phyloP scores from a whole-genome alignment of 176 grass and related monocot species.

The Carex scoparia region DNA sequence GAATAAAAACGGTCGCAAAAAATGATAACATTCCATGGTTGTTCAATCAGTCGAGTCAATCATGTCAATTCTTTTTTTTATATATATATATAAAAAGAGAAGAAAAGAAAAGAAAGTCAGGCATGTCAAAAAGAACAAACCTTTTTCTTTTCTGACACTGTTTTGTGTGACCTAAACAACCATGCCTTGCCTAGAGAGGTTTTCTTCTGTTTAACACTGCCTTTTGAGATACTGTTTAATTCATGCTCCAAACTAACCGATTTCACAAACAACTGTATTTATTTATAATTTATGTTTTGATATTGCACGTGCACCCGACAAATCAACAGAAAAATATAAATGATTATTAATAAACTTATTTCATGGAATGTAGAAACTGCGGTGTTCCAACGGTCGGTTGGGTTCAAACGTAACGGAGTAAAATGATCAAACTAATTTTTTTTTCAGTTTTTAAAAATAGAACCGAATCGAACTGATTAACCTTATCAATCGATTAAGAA shows the following conservation, averaged over 20 bases:
- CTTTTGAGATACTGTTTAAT: neutral
- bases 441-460: too few species aligned
- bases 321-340: neutral
- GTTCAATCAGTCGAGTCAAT: neutral
- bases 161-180: neutral
- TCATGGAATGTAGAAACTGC: too few species aligned
- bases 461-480: too few species aligned
- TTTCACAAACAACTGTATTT: neutral
- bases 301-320: neutral
- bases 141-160: neutral
- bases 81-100: neutral
- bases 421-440: too few species aligned
- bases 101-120: neutral
- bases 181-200: neutral
- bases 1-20: neutral
- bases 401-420: too few species aligned
- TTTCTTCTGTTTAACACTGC: conserved; percentile 4
- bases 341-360: neutral
- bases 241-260: neutral
- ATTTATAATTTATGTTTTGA: neutral
- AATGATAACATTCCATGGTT: neutral
- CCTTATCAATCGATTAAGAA: too few species aligned
- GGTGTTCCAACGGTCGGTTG: too few species aligned
- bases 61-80: neutral
- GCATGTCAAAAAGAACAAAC: neutral